Percentiles rank a stretch among this genome's conserved stretches.
These are phyloP conservation scores for Glycine soja DNA, from an alignment of 306 rosid species.

Conservation along the genomic window DNA sequence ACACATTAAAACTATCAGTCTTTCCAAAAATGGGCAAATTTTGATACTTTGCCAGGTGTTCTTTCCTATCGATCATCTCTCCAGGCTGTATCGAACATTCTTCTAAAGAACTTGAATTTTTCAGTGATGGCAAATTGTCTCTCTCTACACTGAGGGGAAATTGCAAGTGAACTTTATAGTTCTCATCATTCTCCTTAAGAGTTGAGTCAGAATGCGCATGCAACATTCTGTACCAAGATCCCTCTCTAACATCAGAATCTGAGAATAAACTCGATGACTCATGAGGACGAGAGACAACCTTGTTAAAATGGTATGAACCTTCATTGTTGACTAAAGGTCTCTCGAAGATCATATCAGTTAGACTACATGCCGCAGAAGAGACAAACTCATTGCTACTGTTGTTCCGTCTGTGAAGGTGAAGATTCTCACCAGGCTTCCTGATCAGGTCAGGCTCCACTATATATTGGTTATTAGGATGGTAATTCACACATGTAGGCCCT, in stretches of 20 bases:
- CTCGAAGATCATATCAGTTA: slow-evolving; percentile 50
- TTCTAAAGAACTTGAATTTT: slow-evolving; percentile 52
- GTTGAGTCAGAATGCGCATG: slow-evolving; percentile 65
- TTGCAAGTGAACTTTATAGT: slow-evolving; percentile 46
- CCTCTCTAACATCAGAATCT: slow-evolving; percentile 50
- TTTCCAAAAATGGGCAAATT: slow-evolving; percentile 43
- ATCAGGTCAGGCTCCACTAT: slow-evolving; percentile 49
- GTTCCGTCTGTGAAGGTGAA: slow-evolving; percentile 54
- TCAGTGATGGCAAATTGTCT: slow-evolving; percentile 50
- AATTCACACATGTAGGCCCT: too few species aligned
- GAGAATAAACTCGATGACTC: slow-evolving; percentile 45
- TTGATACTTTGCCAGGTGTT: slow-evolving; percentile 42
- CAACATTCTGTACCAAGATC: slow-evolving; percentile 53
- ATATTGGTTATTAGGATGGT: slow-evolving; percentile 44
- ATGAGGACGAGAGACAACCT: slow-evolving; percentile 47
- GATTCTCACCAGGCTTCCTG: slow-evolving; percentile 47
- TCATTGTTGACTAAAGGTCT: slow-evolving; percentile 53
- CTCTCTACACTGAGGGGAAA: slow-evolving; percentile 43
- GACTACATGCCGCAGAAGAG: slow-evolving; percentile 53
- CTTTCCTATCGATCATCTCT: slow-evolving; percentile 47
- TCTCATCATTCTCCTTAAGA: slow-evolving; percentile 59
- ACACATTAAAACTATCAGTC: slow-evolving; percentile 29
- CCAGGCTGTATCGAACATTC: slow-evolving; percentile 51
- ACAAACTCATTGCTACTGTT: slow-evolving; percentile 57
- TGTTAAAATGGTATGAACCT: slow-evolving; percentile 53